Conservation (phyloP, 2,329 filamentous ascomycete species). For the Clarireedia homoeocarpa region DNA sequence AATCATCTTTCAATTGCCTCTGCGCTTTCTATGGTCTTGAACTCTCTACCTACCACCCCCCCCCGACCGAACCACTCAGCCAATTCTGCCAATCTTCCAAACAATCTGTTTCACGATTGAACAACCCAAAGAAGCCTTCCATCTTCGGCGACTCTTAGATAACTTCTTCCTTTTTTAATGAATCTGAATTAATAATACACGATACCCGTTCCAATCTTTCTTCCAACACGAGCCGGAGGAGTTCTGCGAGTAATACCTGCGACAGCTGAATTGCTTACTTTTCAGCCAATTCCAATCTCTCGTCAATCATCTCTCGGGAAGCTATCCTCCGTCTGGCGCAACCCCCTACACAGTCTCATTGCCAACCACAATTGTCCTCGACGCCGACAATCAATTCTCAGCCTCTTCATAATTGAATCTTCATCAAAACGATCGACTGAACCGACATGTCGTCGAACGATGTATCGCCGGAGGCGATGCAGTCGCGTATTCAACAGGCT, state of each 20-base stretch:
- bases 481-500: constrained; percentile 86
- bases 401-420: constrained; percentile 10
- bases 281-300: constrained; percentile 3
- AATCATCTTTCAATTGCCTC: constrained; percentile 1
- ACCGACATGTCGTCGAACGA: constrained; percentile 39
- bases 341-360: constrained; percentile 15
- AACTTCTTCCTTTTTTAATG: background rate
- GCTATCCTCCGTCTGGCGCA: constrained; percentile 24
- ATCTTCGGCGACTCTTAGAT: background rate
- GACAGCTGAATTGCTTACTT: constrained; percentile 11
- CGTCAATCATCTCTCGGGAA: constrained; percentile 12
- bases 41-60: background rate
- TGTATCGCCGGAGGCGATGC: constrained; percentile 71
- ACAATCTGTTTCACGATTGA: constrained; percentile 2
- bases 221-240: background rate
- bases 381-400: too few relatives aligned
- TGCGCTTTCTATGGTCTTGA: background rate
- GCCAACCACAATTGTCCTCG: constrained; percentile 3
- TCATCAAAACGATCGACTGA: constrained; percentile 11
- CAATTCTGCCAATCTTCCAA: background rate
- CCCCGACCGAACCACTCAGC: too few relatives aligned
- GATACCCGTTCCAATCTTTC: background rate
- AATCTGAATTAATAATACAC: background rate
- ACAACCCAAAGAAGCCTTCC: background rate
- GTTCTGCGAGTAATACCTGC: constrained; percentile 1